These are phyloP conservation scores for Monilinia polystroma DNA, from an alignment of 2,329 filamentous ascomycete genomes.

Conservation along the genomic window DNA sequence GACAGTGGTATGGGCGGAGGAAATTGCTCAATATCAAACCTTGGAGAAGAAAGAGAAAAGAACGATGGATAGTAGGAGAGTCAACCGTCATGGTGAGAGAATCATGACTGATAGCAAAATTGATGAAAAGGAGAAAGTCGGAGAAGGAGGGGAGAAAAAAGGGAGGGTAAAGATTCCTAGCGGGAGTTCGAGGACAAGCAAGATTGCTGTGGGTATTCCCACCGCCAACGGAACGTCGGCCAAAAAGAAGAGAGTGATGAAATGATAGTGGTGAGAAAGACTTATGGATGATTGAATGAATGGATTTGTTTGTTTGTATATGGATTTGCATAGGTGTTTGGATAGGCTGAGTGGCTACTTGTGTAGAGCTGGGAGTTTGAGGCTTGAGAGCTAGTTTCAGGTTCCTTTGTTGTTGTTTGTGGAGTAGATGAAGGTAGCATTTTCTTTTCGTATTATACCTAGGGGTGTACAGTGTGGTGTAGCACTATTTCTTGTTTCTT, in stretches of 20 bases:
- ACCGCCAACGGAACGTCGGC: slow-evolving; percentile 38
- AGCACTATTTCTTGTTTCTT: neutral
- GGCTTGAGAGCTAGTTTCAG: neutral
- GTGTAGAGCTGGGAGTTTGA: slow-evolving; percentile 1
- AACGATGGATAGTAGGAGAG: slow-evolving; percentile 30
- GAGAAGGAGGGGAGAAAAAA: slow-evolving; percentile 33
- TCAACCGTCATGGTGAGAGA: slow-evolving; percentile 9
- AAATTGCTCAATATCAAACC: slow-evolving; percentile 37
- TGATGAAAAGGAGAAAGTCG: slow-evolving; percentile 30
- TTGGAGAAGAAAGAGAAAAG: slow-evolving; percentile 31
- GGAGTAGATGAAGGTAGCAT: neutral
- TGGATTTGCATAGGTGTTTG: neutral
- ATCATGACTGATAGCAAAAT: slow-evolving; percentile 31
- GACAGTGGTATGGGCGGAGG: slow-evolving; percentile 38
- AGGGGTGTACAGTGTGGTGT: neutral
- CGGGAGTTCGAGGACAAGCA: slow-evolving; percentile 31
- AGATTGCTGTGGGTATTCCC: slow-evolving; percentile 36
- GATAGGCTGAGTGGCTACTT: neutral
- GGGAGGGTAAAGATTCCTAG: slow-evolving; percentile 29
- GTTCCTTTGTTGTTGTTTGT: neutral
- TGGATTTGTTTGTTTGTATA: slow-evolving; percentile 1
- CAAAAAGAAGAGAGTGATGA: slow-evolving; percentile 34
- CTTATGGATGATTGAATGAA: neutral
- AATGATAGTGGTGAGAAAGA: neutral
- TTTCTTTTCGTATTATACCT: slow-evolving; percentile 8